Conservation (phyloP, 2,329 filamentous ascomycete species). For the Colletotrichum tamarilloi region DNA sequence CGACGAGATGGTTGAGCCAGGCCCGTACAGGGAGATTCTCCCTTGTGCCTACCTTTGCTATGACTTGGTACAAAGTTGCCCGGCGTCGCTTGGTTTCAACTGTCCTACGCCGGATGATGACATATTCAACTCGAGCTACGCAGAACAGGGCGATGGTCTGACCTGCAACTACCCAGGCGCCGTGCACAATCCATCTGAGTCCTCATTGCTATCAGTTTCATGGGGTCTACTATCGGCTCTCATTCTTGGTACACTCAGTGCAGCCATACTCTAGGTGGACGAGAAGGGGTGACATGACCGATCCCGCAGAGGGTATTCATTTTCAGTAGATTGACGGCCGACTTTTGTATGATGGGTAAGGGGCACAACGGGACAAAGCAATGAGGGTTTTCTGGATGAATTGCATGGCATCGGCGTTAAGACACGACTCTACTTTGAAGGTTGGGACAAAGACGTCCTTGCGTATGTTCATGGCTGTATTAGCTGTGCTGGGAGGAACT, state of each 20-base stretch:
- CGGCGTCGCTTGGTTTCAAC: slow-evolving; percentile 77
- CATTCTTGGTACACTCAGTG: slow-evolving; percentile 15
- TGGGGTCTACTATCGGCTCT: slow-evolving; percentile 38
- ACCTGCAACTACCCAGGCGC: slow-evolving; percentile 73
- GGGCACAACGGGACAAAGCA: slow-evolving; percentile 3
- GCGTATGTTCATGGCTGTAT: neutral
- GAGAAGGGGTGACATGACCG: too few relatives aligned
- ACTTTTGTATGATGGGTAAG: neutral
- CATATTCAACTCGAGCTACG: slow-evolving; percentile 60
- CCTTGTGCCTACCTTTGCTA: slow-evolving; percentile 92
- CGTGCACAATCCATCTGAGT: slow-evolving; percentile 59
- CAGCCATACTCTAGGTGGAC: slow-evolving; percentile 6
- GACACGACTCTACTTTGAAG: neutral
- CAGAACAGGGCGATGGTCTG: slow-evolving; percentile 40
- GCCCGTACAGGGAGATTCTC: slow-evolving; percentile 92
- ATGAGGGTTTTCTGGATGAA: neutral
- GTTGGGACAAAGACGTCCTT: neutral
- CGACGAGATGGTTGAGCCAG: slow-evolving; percentile 77
- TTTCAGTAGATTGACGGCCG: slow-evolving; percentile 23
- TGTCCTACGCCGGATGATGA: slow-evolving; percentile 68
- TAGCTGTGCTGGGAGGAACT: neutral
- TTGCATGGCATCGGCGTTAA: slow-evolving; percentile 36
- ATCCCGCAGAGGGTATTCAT: neutral
- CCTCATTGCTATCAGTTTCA: slow-evolving; percentile 37
- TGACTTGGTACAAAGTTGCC: slow-evolving; percentile 86